A percentile compares a stretch with the other conserved stretches of the same genome.
These are phyloP conservation scores for Raphanus hybrid DNA, from an alignment of 441 rosid genomes.

Conservation along the genomic window DNA sequence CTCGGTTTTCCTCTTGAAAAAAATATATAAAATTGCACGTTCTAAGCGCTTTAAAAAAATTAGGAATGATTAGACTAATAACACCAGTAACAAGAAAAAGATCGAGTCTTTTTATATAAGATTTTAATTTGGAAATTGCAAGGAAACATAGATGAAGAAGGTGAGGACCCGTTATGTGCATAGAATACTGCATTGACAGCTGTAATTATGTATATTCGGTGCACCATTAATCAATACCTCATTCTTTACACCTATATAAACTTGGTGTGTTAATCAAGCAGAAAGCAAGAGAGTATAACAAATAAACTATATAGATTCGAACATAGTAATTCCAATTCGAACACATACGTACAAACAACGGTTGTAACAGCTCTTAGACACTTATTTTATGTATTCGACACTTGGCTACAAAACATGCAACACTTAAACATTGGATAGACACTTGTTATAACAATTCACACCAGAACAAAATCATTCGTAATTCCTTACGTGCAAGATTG, in stretches of 20 bases:
- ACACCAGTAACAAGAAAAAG: neutral
- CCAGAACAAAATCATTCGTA: constrained; percentile 9
- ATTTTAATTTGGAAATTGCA: neutral
- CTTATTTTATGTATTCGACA: constrained; percentile 8
- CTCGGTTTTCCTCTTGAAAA: constrained; percentile 17
- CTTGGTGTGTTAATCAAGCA: neutral
- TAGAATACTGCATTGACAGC: neutral
- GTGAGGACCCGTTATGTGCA: neutral
- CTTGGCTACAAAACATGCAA: constrained; percentile 18
- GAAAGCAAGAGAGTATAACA: neutral
- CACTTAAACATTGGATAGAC: constrained; percentile 15
- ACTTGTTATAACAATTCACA: constrained; percentile 6
- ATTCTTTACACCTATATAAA: neutral
- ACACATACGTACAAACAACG: neutral
- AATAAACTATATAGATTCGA: neutral
- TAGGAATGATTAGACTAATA: neutral
- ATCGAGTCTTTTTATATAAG: neutral
- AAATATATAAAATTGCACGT: constrained; percentile 14
- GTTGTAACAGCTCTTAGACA: constrained; percentile 15
- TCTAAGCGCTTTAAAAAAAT: neutral
- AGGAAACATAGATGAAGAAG: neutral
- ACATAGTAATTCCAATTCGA: neutral
- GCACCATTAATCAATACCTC: neutral
- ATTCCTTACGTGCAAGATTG: neutral
- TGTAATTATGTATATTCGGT: neutral